Base-by-base conservation (phyloP, 257 asterid species). In the Thymus quinquecostatus region DNA sequence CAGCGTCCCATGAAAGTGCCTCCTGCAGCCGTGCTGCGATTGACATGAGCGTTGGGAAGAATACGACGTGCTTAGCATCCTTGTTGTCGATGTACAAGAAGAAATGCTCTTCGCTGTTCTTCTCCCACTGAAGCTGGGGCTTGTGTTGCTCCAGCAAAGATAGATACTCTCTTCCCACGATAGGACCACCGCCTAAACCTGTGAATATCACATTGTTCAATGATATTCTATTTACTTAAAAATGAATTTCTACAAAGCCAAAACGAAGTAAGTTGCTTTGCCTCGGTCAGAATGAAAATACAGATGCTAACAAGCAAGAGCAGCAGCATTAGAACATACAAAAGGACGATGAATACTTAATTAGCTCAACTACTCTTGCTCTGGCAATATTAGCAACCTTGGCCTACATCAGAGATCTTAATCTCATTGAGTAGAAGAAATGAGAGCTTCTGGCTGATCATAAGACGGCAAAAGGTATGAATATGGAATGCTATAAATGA, bases 161-260 rank as follows among this genome's bases (percentile, higher is more conserved):
- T 47, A 94, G 36, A 78, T 88, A 94, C 75, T 94, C 96, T 56
- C 89, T 85, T 63, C 96, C 92, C 45, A 88, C 41, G 3, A 94
- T 88, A 12, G 97, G 89, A 7, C 95, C 99, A 44, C 99, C 96
- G 4, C 98, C 99, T 82, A 85, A 80, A 71, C 89, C 97, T 85
- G 88, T 21, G 80, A 78, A 63, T 67, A 61, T 28, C 21, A 56
- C 8, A 27, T 33, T 13, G 13, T 21, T 13, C 56, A 7, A 49
- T 32, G 7, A 44, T 41, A 43, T 1, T 48, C 28, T 27, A 62
- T 47, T 49, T 13, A 13, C 6, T 44, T n/a, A n/a, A 55, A 3
- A 38, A 50, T 41, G 1, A 8, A 30, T 68, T 40, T 63, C 56
- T 28, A 48, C 13, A 68, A 47, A 61, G 51, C 44, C 4, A 14